These are phyloP conservation scores for Talaromyces borbonicus DNA, from an alignment of 495 filamentous ascomycete genomes.

Conservation along the genomic window DNA sequence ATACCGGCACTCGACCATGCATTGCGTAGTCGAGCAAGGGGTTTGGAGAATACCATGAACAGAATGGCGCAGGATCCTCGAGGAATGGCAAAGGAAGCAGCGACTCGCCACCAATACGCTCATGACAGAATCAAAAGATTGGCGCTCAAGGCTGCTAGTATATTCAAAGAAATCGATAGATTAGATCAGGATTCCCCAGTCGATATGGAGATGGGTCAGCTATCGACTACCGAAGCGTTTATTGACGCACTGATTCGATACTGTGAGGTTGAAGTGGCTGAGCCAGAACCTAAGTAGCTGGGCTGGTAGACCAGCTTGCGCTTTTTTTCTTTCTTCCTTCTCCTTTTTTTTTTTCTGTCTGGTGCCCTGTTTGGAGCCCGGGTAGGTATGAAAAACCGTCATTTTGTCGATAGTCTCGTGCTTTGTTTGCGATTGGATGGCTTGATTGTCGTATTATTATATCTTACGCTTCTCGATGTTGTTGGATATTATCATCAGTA, in stretches of 20 bases:
- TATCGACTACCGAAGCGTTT: conserved; percentile 70
- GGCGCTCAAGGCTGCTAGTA: conserved; percentile 61
- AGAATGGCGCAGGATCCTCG: background rate
- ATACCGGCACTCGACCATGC: conserved; percentile 86
- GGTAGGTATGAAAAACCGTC: no score
- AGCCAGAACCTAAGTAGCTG: background rate
- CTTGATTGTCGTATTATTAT: background rate
- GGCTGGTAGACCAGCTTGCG: background rate
- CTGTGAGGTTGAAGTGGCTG: conserved; percentile 7
- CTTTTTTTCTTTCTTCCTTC: background rate
- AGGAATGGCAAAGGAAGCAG: conserved; percentile 8
- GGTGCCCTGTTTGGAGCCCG: no score
- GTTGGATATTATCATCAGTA: no score
- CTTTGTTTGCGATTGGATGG: no score
- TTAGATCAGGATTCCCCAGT: conserved; percentile 76
- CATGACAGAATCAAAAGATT: conserved; percentile 75
- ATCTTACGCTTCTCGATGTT: background rate
- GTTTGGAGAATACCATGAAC: conserved; percentile 10
- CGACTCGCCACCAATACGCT: conserved; percentile 55
- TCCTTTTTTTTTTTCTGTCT: background rate
- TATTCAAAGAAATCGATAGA: conserved; percentile 80
- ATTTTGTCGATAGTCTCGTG: no score
- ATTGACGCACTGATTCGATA: conserved; percentile 64
- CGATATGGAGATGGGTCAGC: conserved; percentile 52
- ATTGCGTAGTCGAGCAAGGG: conserved; percentile 57